Evolutionary conservation across 768 basidiomycete species (phyloP), one percentile per base, ranked within the genome.

Genomic region (Amyloporia xantha): DNA sequence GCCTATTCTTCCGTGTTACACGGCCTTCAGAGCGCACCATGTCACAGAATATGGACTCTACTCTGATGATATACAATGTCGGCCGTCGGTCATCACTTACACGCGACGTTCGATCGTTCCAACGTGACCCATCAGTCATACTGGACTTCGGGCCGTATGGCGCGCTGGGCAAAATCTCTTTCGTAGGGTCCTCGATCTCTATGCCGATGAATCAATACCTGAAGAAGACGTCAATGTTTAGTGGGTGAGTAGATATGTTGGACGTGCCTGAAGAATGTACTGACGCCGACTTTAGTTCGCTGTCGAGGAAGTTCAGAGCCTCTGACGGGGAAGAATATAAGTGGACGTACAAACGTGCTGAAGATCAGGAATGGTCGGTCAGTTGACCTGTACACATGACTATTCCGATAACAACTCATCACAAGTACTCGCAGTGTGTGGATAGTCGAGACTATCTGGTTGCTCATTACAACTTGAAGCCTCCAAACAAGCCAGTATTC

Each of bases 331-430:
- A 71, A 23, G 84, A 87, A 58, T 87, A 87, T 55, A 72, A 72
- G 61, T 89, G 86, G 86, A 73, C 75, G 24, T 69, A 79, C 63
- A 72, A 72, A 25, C 69, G 68, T 35, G 62, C 73, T 25, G 69
- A 71, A 6, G 79, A 74, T 15, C 84, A 86, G 50, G 84, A 87
- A 66, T 89, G 86, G 86, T 72, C 84, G 61, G 86, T 88, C 62
- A 61, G 86, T 74, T 47, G 17, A 38, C 39, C 20, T 50, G n/a
- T 54, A 37, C 20, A 33, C 27, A 12, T 20, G 30, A 23, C 24
- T 21, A n/a, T n/a, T 25, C 27, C 23, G 23, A 17, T 19, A 12
- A 12, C n/a, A 33, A 12, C 28, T 25, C 38, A 20, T 51, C 35
- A 30, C 52, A 15, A 15, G 37, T 2, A 48, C 30, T 36, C 33